Conservation (phyloP, 2,329 filamentous ascomycete genomes). For the Penicillium sp. region DNA sequence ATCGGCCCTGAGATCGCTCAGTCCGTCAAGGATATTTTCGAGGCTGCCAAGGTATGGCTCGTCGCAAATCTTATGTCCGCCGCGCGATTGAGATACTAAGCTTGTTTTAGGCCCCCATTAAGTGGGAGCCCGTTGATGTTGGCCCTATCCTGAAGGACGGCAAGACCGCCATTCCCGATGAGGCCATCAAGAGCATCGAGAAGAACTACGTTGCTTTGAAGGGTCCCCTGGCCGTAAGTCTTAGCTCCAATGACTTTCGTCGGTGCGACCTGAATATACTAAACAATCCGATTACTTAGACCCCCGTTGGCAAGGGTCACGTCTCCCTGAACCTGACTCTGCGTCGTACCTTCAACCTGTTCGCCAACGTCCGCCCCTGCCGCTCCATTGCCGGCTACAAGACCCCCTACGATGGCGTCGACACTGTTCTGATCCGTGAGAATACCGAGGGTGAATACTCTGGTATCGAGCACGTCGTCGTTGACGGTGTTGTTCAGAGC, state of each 20-base stretch:
- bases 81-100: slow-evolving; percentile 27
- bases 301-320: slow-evolving; percentile 96
- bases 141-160: slow-evolving; percentile 91
- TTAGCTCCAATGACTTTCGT: not conserved
- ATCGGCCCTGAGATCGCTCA: slow-evolving; percentile 97
- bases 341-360: slow-evolving; percentile 98
- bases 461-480: slow-evolving; percentile 96
- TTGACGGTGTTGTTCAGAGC: slow-evolving; percentile 96
- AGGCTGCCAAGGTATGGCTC: slow-evolving; percentile 74
- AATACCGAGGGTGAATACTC: slow-evolving; percentile 99
- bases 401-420: slow-evolving; percentile 95
- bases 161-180: slow-evolving; percentile 90
- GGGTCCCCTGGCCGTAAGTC: slow-evolving; percentile 85
- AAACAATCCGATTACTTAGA: slow-evolving; percentile 51
- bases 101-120: slow-evolving; percentile 70
- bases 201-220: slow-evolving; percentile 97
- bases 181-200: slow-evolving; percentile 87
- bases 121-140: slow-evolving; percentile 97
- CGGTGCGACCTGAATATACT: slow-evolving; percentile 19
- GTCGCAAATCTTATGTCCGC: slow-evolving; percentile 1
- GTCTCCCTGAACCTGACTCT: slow-evolving; percentile 98
- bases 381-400: slow-evolving; percentile 96
- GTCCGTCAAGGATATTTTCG: slow-evolving; percentile 98
- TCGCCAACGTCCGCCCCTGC: slow-evolving; percentile 98
- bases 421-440: slow-evolving; percentile 97